Percentiles rank a stretch among this genome's conserved stretches.
These are phyloP conservation scores for Amphirosellinia nigrospora DNA, from an alignment of 495 filamentous ascomycete species.

Conservation along the genomic window DNA sequence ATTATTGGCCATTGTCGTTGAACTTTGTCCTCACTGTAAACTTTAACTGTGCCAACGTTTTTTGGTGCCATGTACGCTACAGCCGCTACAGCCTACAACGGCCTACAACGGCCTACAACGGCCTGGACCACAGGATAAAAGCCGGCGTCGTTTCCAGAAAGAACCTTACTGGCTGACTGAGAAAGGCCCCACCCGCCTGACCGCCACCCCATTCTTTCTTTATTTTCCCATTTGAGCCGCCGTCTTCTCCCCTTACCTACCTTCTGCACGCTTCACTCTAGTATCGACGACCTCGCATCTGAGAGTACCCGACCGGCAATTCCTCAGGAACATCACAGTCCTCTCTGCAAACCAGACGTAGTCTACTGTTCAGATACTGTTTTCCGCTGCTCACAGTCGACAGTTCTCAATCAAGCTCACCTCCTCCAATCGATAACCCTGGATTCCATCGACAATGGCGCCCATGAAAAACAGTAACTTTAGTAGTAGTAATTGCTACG, in stretches of 20 bases:
- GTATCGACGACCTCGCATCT: not conserved
- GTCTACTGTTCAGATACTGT: not conserved
- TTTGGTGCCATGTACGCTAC: not conserved
- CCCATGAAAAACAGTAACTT: constrained; percentile 68
- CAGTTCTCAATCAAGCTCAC: not conserved
- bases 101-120: not conserved
- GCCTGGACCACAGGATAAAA: constrained; percentile 4
- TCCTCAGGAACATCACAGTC: not conserved
- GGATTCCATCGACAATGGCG: constrained; percentile 58
- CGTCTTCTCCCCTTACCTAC: not conserved
- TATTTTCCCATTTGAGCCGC: constrained; percentile 18
- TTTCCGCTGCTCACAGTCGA: not conserved
- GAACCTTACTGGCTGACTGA: not conserved
- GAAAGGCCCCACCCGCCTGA: constrained; percentile 6
- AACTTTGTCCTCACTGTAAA: not conserved
- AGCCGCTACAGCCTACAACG: not conserved
- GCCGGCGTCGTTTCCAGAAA: constrained; percentile 8
- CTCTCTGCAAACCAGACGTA: not conserved
- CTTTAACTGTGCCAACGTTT: not conserved
- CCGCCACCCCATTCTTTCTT: constrained; percentile 14
- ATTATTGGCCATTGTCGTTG: not conserved
- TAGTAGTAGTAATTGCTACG: constrained; percentile 76
- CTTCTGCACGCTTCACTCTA: not conserved
- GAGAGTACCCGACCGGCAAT: not conserved
- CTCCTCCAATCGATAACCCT: constrained; percentile 29